Evolutionary conservation across 2,329 filamentous ascomycete species (phyloP).

Genomic region (Coniochaeta sp.): DNA sequence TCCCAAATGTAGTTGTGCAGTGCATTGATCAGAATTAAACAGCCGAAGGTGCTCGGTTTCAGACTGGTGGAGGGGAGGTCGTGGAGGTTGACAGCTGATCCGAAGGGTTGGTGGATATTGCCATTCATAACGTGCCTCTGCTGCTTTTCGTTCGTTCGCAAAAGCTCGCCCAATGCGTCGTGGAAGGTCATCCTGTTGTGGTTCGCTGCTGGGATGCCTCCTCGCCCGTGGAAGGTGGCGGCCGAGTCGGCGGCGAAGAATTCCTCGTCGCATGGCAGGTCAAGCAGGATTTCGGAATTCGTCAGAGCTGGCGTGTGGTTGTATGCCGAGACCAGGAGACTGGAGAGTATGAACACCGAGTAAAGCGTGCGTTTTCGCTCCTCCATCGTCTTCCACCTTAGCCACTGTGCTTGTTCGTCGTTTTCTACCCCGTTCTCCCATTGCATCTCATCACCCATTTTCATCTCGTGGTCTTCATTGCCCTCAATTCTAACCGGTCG

Average conservation of each 20-base stretch:
- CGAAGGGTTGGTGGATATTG: slow-evolving; percentile 36
- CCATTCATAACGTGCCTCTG: slow-evolving; percentile 40
- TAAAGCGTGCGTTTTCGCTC: slow-evolving; percentile 92
- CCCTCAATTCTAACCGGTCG: slow-evolving; percentile 37
- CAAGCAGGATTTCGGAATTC: slow-evolving; percentile 86
- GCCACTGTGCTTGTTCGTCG: slow-evolving; percentile 69
- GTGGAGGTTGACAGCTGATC: slow-evolving; percentile 34
- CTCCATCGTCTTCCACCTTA: slow-evolving; percentile 80
- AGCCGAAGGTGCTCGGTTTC: slow-evolving; percentile 84
- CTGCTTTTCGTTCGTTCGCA: slow-evolving; percentile 65
- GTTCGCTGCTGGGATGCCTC: slow-evolving; percentile 62
- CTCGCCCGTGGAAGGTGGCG: slow-evolving; percentile 72
- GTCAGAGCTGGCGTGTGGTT: slow-evolving; percentile 87
- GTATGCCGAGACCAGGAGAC: slow-evolving; percentile 83
- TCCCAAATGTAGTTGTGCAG: slow-evolving; percentile 99
- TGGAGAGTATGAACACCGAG: slow-evolving; percentile 84
- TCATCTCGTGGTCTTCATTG: slow-evolving; percentile 43
- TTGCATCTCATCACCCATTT: slow-evolving; percentile 47
- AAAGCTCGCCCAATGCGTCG: slow-evolving; percentile 69
- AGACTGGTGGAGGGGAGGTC: slow-evolving; percentile 56
- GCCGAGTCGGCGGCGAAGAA: slow-evolving; percentile 79
- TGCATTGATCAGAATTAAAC: slow-evolving; percentile 84
- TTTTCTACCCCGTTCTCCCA: slow-evolving; percentile 39
- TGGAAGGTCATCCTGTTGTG: slow-evolving; percentile 73
- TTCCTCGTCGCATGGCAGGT: slow-evolving; percentile 89